Base-by-base conservation (phyloP, 2,329 filamentous ascomycete genomes). In the Metarhizium anisopliae region DNA sequence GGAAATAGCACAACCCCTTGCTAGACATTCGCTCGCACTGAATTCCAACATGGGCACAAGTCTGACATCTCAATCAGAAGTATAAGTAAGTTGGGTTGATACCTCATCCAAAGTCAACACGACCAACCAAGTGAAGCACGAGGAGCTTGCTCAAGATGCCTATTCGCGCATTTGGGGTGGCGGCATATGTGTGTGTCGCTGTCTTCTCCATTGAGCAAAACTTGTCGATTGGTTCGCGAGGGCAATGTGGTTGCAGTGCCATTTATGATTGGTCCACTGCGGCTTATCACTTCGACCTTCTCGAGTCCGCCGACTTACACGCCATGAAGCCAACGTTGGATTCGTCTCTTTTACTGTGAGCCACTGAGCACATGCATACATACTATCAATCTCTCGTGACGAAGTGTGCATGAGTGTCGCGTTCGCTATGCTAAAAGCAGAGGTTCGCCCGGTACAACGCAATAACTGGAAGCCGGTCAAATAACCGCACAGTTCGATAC, bases 251-350 rank as follows among this genome's bases (percentile, higher is more conserved):
- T 58, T 45, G 40, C 14, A 20, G 18, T 43, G 18, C 29, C 40
- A 29, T 13, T 30, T 42, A 51, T 58, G 55, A 59, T 60, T 60
- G 59, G 59, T 25, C 32, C 20, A 16, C 25, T 16, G 11, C 45
- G 11, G 13, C 3, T 3, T 4, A 30, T 49, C 10, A 30, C 25
- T 16, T 20, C 43, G 13, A 47, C 20, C 43, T 20, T 29, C 6
- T 20, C 10, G n/a, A 47, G 18, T 7, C 43, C 40, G 4, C n/a
- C 20, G n/a, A 47, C 43, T 47, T 47, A 10, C 40, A n/a, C 10
- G 10, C 13, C 10, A 43, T 25, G 25, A 25, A 25, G 25, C 3
- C 25, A 36, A 36, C 35, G 35, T 36, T 11, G 3, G 35, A 25
- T 25, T 25, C 25, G 25, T 25, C 25, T 25, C 25, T 25, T 25